Conservation (phyloP, 192 early-diverging fungal genomes). For the Polychytrium aggregatum region DNA sequence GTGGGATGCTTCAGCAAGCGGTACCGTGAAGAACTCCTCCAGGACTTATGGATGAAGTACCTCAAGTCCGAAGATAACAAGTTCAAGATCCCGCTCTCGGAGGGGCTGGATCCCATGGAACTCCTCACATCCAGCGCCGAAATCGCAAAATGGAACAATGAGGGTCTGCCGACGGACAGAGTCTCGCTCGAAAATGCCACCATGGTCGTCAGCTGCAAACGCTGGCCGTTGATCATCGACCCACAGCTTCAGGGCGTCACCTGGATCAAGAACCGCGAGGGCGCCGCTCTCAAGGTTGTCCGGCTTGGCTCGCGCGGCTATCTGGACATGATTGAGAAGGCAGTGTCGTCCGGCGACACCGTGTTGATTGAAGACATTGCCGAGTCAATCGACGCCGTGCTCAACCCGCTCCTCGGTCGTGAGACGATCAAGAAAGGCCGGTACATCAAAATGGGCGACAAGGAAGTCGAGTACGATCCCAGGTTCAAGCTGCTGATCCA, state of each 20-base stretch:
- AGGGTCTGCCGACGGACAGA: constrained; percentile 49
- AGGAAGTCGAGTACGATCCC: constrained; percentile 57
- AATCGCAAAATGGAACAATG: constrained; percentile 57
- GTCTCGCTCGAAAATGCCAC: constrained; percentile 53
- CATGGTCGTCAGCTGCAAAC: constrained; percentile 50
- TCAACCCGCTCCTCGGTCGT: constrained; percentile 49
- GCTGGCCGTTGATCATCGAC: constrained; percentile 58
- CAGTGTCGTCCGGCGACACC: constrained; percentile 44
- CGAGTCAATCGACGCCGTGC: constrained; percentile 48
- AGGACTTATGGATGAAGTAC: constrained; percentile 47
- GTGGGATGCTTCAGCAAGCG: constrained; percentile 55
- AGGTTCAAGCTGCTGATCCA: constrained; percentile 53
- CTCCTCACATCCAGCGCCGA: constrained; percentile 47
- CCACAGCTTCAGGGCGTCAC: constrained; percentile 57
- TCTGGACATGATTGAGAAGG: constrained; percentile 51
- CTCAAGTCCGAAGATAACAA: constrained; percentile 28
- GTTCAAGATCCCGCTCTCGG: constrained; percentile 39
- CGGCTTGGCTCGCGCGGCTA: constrained; percentile 46
- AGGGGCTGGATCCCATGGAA: constrained; percentile 41
- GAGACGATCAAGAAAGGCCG: constrained; percentile 56
- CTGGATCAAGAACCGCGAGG: constrained; percentile 53
- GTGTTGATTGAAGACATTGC: constrained; percentile 54
- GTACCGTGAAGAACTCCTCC: constrained; percentile 44
- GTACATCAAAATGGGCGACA: constrained; percentile 60
- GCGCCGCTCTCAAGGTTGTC: constrained; percentile 39